Conservation (phyloP, 2,329 filamentous ascomycete genomes). For the Huntiella omanensis region DNA sequence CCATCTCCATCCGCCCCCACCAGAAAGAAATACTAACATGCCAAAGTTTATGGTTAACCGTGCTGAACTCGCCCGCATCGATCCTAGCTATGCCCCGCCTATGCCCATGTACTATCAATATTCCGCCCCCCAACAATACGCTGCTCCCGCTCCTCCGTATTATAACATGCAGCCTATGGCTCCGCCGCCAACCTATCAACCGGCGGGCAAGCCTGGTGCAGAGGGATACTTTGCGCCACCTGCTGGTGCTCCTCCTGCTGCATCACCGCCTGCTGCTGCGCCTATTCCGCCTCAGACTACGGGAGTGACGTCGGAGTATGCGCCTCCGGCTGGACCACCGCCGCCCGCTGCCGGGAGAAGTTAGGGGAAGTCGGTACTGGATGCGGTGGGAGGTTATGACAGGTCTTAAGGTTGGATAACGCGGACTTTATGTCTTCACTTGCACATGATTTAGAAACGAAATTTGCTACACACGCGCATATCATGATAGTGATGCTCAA, state of each 20-base stretch:
- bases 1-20: not conserved
- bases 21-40: not conserved
- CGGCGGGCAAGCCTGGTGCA: slow-evolving; percentile 31
- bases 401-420: no score
- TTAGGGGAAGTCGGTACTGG: not conserved
- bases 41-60: slow-evolving; percentile 33
- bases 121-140: slow-evolving; percentile 3
- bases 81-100: slow-evolving; percentile 30
- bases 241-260: slow-evolving; percentile 8
- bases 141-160: slow-evolving; percentile 16
- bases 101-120: slow-evolving; percentile 24
- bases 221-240: slow-evolving; percentile 25
- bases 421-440: no score
- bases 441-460: no score
- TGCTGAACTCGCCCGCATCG: slow-evolving; percentile 25
- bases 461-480: no score
- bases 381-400: no score
- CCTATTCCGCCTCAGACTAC: not conserved
- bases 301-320: slow-evolving; percentile 14
- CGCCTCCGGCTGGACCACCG: slow-evolving; percentile 29
- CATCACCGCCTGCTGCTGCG: slow-evolving; percentile 10
- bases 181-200: slow-evolving; percentile 39
- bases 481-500: no score
- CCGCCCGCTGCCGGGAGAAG: slow-evolving; percentile 17
- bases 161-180: slow-evolving; percentile 35